Evolutionary conservation across 1,139 yeast species (phyloP).

Genomic region (Yamadazyma triangularis): DNA sequence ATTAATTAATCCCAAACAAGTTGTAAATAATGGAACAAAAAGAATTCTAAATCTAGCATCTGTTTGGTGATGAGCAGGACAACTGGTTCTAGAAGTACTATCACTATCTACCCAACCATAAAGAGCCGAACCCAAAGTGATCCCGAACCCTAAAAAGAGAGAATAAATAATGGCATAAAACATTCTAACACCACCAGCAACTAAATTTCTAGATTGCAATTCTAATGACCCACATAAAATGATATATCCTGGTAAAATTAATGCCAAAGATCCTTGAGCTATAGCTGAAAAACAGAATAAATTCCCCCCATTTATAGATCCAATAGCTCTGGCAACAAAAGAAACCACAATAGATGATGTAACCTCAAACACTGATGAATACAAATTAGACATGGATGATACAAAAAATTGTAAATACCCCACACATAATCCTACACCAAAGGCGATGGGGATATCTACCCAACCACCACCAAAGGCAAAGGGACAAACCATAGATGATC

Average conservation of each 20-base stretch:
- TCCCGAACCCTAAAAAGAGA: constrained; percentile 85
- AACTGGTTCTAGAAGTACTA: constrained; percentile 67
- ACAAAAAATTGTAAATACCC: constrained; percentile 78
- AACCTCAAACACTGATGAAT: constrained; percentile 88
- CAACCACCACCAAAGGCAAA: constrained; percentile 91
- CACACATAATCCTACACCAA: constrained; percentile 75
- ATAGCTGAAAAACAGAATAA: constrained; percentile 83
- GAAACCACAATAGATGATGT: constrained; percentile 84
- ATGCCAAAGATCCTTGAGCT: constrained; percentile 84
- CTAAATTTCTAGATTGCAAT: constrained; percentile 80
- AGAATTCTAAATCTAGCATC: constrained; percentile 67
- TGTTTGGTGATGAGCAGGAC: constrained; percentile 42
- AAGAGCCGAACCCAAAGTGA: constrained; percentile 85
- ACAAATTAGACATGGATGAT: constrained; percentile 79
- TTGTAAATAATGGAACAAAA: constrained; percentile 76
- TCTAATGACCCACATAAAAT: constrained; percentile 89
- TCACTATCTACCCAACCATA: constrained; percentile 89
- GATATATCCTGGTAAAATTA: constrained; percentile 90
- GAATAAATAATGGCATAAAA: constrained; percentile 93
- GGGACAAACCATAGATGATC: constrained; percentile 79
- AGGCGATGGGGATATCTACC: constrained; percentile 80
- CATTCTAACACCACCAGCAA: constrained; percentile 94
- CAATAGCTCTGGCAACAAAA: constrained; percentile 83
- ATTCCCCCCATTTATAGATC: constrained; percentile 63
- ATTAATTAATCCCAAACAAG: constrained; percentile 72